phyloP scores from a whole-genome alignment of 2,329 filamentous ascomycete genomes.

The Cladosporium sp. region DNA sequence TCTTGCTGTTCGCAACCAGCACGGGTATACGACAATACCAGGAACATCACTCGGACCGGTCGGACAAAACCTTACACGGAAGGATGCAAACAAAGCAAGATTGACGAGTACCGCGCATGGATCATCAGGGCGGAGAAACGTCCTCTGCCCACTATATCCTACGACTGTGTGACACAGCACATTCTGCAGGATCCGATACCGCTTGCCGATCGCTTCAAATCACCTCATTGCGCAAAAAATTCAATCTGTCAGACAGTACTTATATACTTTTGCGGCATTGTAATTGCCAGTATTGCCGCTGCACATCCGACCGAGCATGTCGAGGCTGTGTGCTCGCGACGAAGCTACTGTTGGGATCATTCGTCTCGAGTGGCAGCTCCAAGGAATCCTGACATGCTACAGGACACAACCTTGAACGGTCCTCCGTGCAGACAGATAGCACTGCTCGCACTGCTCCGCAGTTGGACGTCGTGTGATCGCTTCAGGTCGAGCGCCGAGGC shows the following conservation, averaged over 20 bases:
- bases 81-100: neutral
- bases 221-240: neutral
- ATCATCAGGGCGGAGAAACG: neutral
- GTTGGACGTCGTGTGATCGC: constrained; percentile 5
- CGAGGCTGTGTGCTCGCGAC: too few relatives aligned
- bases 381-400: too few relatives aligned
- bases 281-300: too few relatives aligned
- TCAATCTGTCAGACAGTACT: neutral
- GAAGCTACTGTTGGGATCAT: too few relatives aligned
- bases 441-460: too few relatives aligned
- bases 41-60: too few relatives aligned
- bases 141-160: neutral
- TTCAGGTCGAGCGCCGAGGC: constrained; percentile 7
- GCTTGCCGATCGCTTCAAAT: constrained; percentile 4
- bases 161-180: too few relatives aligned
- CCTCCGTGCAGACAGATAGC: neutral
- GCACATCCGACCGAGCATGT: too few relatives aligned
- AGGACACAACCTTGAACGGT: too few relatives aligned
- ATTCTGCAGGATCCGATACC: neutral
- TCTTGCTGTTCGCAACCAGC: too few relatives aligned
- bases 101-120: constrained; percentile 1
- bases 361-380: neutral
- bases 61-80: too few relatives aligned
- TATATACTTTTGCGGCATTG: neutral
- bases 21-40: too few relatives aligned